phyloP scores from a whole-genome alignment of 2,329 filamentous ascomycete species.

The Venturia pyrina region DNA sequence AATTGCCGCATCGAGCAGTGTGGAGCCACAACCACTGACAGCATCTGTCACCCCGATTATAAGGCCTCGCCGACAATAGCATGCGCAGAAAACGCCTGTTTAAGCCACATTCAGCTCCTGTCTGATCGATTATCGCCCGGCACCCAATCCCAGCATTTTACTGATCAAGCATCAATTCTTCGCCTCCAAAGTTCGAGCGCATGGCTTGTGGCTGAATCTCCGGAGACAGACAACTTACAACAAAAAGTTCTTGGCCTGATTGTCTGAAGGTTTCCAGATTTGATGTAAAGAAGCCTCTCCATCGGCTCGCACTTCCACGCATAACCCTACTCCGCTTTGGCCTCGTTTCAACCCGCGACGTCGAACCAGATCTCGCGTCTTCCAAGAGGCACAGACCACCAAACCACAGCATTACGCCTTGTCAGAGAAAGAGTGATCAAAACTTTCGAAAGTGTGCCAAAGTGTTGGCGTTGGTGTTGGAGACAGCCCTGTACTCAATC shows the following conservation, averaged over 20 bases:
- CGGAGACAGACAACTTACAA: not conserved
- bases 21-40: not conserved
- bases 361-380: not conserved
- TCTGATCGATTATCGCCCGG: not conserved
- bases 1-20: not conserved
- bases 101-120: not conserved
- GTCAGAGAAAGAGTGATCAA: not conserved
- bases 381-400: not conserved
- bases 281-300: not conserved
- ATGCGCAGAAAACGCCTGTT: not conserved
- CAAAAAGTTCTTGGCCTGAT: not conserved
- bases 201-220: not conserved
- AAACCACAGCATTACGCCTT: not conserved
- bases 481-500: slow-evolving; percentile 5
- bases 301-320: not conserved
- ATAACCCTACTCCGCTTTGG: not conserved
- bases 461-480: not conserved
- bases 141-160: not conserved
- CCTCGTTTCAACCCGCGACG: not conserved
- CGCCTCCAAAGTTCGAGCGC: not conserved
- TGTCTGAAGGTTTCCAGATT: not conserved
- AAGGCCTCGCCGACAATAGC: not conserved
- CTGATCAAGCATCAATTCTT: not conserved
- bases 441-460: not conserved
- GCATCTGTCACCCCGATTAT: not conserved